These are phyloP conservation scores for Geotrichum europaeum DNA, from an alignment of 1,139 yeast species.

Conservation along the genomic window DNA sequence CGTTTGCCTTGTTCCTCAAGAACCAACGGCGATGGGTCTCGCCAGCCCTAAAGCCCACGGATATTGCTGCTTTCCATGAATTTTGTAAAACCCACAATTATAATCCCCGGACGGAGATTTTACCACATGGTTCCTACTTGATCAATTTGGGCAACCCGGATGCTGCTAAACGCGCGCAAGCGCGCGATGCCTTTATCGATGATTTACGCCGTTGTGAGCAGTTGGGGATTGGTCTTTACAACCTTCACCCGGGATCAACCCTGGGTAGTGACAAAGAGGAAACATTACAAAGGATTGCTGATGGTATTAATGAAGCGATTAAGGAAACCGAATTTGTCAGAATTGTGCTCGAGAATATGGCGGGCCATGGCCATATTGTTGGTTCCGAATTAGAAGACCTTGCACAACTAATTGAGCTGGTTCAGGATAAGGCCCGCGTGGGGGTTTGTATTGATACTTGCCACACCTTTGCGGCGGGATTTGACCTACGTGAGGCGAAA, in stretches of 20 bases:
- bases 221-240: constrained; percentile 77
- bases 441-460: constrained; percentile 97
- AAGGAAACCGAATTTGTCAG: constrained; percentile 68
- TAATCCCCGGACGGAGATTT: constrained; percentile 57
- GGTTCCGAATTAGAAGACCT: constrained; percentile 80
- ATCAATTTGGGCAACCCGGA: constrained; percentile 92
- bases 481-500: constrained; percentile 62
- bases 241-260: constrained; percentile 93
- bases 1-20: constrained; percentile 86
- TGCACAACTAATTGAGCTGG: constrained; percentile 62
- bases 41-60: constrained; percentile 64
- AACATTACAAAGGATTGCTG: constrained; percentile 65
- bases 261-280: constrained; percentile 62
- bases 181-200: constrained; percentile 75
- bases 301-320: constrained; percentile 72
- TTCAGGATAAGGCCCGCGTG: constrained; percentile 70
- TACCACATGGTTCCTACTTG: constrained; percentile 94
- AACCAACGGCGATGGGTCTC: constrained; percentile 91
- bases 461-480: constrained; percentile 94
- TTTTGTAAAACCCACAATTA: constrained; percentile 59
- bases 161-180: constrained; percentile 65
- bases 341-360: constrained; percentile 94
- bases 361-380: constrained; percentile 88
- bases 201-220: constrained; percentile 83
- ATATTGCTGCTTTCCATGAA: constrained; percentile 55